These are phyloP conservation scores for Paspalum notatum DNA, from an alignment of 176 grass and related monocot genomes.

Conservation along the genomic window DNA sequence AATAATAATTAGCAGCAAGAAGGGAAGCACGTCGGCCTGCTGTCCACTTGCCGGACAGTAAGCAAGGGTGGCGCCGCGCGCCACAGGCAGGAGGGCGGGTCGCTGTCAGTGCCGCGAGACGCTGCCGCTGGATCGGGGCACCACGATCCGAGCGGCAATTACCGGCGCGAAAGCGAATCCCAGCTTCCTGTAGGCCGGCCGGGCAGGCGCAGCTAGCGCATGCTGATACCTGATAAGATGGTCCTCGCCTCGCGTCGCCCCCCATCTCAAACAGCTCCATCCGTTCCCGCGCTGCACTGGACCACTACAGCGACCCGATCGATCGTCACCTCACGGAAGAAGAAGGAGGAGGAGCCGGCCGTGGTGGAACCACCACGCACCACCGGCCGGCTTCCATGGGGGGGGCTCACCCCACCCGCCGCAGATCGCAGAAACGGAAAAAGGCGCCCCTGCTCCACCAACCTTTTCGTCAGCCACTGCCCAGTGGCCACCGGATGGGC, in stretches of 20 bases:
- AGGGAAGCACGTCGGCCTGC: no score
- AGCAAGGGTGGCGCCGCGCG: no score
- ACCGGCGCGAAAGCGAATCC: constrained; percentile 30
- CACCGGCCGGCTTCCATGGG: not conserved
- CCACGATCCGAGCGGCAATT: constrained; percentile 34
- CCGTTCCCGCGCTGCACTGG: not conserved
- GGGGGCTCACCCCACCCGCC: not conserved
- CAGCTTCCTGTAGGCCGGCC: constrained; percentile 4
- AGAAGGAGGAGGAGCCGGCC: not conserved
- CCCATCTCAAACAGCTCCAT: not conserved
- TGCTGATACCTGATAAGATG: constrained; percentile 22
- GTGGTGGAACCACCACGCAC: not conserved
- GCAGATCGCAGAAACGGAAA: constrained; percentile 21
- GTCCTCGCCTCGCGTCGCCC: not conserved
- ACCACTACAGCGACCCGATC: constrained; percentile 24
- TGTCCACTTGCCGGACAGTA: no score
- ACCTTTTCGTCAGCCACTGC: not conserved
- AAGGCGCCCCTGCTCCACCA: not conserved
- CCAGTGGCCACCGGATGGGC: no score
- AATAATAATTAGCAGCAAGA: no score
- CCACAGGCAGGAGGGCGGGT: not conserved
- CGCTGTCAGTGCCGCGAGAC: constrained; percentile 23
- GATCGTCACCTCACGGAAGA: not conserved
- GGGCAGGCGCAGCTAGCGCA: not conserved
- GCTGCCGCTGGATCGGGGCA: constrained; percentile 38